Evolutionary conservation across 768 basidiomycete species (phyloP).

Genomic region (Hygrophoropsis aurantiaca): DNA sequence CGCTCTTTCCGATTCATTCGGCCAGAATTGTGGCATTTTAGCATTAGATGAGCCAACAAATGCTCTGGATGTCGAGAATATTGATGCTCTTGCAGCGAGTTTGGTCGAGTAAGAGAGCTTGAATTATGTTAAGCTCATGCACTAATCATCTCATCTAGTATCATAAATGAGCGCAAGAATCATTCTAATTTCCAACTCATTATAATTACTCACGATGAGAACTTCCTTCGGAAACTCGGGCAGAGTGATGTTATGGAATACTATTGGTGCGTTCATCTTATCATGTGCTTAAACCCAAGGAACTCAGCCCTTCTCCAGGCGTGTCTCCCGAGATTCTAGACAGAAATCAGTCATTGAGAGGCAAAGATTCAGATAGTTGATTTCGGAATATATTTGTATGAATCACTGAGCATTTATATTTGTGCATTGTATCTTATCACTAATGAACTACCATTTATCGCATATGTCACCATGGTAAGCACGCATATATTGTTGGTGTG

Average conservation of each 20-base stretch:
- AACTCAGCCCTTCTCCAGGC: constrained; percentile 49
- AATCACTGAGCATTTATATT: not conserved
- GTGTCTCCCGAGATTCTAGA: constrained; percentile 66
- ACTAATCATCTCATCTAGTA: constrained; percentile 45
- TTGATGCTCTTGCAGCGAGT: constrained; percentile 88
- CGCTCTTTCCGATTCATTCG: constrained; percentile 95
- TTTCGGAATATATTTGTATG: not conserved
- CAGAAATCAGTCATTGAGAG: constrained; percentile 81
- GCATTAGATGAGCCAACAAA: constrained; percentile 98
- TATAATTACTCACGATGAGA: constrained; percentile 97
- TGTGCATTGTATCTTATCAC: constrained; percentile 2
- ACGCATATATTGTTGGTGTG: too few species aligned
- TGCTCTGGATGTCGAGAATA: constrained; percentile 93
- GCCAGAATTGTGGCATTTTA: constrained; percentile 95
- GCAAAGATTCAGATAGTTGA: constrained; percentile 57
- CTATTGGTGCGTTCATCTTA: constrained; percentile 66
- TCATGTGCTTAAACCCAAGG: not conserved
- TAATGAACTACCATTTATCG: not conserved
- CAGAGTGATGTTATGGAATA: constrained; percentile 92
- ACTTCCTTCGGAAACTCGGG: constrained; percentile 87
- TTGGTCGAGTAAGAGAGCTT: constrained; percentile 76
- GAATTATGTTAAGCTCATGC: not conserved
- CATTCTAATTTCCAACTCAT: constrained; percentile 95
- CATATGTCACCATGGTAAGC: not conserved
- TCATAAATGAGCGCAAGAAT: constrained; percentile 89